phyloP scores from a whole-genome alignment of 75 land plant species.

The Isoetes taiwanensis region DNA sequence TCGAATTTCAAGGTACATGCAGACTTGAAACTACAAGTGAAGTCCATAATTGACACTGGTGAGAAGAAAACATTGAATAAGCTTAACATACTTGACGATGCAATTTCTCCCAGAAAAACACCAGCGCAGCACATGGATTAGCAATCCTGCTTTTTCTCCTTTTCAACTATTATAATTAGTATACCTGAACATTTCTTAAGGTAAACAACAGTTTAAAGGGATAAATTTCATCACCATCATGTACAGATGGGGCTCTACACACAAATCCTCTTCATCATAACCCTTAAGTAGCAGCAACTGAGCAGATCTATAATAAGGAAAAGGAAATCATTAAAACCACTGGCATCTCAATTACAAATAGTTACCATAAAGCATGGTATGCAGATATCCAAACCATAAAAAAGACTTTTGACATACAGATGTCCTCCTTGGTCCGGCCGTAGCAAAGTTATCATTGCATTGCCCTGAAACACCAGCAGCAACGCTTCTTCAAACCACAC shows the following conservation, averaged over 20 bases:
- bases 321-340: too few species aligned
- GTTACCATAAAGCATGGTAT: neutral
- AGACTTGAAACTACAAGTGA: neutral
- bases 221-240: neutral
- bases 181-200: conserved; percentile 61
- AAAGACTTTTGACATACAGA: conserved; percentile 52
- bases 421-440: conserved; percentile 55
- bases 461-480: conserved; percentile 76
- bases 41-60: too few species aligned
- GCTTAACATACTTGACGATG: conserved; percentile 71
- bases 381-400: neutral
- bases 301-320: conserved; percentile 66
- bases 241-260: conserved; percentile 32
- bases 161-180: conserved; percentile 86
- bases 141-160: conserved; percentile 50
- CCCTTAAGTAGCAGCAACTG: conserved; percentile 84
- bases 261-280: conserved; percentile 83
- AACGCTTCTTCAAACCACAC: conserved; percentile 97
- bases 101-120: conserved; percentile 77
- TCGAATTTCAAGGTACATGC: neutral
- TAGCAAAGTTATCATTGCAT: conserved; percentile 96
- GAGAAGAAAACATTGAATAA: too few species aligned
- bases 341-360: too few species aligned
- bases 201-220: neutral
- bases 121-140: conserved; percentile 74